Conservation (phyloP, 345 rosid species). For the Aquilaria malaccensis region DNA sequence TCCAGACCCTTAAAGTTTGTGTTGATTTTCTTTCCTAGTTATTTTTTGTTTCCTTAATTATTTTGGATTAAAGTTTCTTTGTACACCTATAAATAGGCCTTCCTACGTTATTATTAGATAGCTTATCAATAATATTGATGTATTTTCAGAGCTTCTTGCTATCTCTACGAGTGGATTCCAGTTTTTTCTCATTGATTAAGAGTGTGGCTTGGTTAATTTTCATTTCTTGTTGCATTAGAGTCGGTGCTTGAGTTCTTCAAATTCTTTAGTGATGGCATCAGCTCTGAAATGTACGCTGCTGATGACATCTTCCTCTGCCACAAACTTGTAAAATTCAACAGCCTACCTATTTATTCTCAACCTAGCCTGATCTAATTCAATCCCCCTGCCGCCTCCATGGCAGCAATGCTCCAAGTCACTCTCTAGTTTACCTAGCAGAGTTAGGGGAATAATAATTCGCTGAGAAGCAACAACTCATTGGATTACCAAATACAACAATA, state of each 20-base stretch:
- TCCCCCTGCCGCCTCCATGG: background rate
- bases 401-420: constrained; percentile 54
- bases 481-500: constrained; percentile 30
- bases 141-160: too few species aligned
- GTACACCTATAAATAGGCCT: too few species aligned
- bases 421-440: constrained; percentile 25
- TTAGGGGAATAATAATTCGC: constrained; percentile 12
- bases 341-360: constrained; percentile 14
- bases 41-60: too few species aligned
- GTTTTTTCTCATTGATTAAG: too few species aligned
- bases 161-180: too few species aligned
- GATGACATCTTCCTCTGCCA: constrained; percentile 65
- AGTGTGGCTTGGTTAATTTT: too few species aligned
- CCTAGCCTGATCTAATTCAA: constrained; percentile 1
- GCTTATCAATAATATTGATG: too few species aligned
- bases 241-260: constrained; percentile 40
- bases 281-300: constrained; percentile 50
- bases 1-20: too few species aligned
- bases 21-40: too few species aligned
- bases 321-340: constrained; percentile 45
- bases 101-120: too few species aligned
- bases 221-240: constrained; percentile 3
- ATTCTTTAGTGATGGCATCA: constrained; percentile 30
- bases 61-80: too few species aligned
- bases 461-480: constrained; percentile 56